Percentiles rank a stretch among this genome's conserved stretches.
Evolutionary conservation across 768 basidiomycete species (phyloP).

Genomic region (Kwoniella dendrophila): DNA sequence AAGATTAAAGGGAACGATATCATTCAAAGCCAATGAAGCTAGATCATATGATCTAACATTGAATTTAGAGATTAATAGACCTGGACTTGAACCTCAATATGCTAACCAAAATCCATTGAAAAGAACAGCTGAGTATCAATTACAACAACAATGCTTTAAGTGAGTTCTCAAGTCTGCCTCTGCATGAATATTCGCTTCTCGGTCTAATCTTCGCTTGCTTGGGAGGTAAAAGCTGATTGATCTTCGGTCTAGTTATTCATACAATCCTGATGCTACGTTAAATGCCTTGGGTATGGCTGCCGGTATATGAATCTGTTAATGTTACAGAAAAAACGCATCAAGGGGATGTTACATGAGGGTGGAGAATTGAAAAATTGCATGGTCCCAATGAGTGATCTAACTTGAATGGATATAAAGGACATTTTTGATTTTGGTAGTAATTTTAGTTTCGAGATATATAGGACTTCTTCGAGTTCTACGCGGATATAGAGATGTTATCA

Average conservation of each 20-base stretch:
- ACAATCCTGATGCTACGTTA: slow-evolving; percentile 41
- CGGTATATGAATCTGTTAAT: slow-evolving; percentile 6
- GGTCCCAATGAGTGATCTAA: too few relatives aligned
- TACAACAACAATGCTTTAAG: slow-evolving; percentile 54
- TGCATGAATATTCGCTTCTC: neutral
- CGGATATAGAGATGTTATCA: too few relatives aligned
- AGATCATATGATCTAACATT: slow-evolving; percentile 53
- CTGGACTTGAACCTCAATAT: slow-evolving; percentile 34
- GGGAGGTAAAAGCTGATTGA: neutral
- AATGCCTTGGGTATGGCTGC: slow-evolving; percentile 6
- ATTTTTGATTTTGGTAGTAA: too few relatives aligned
- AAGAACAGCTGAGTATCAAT: slow-evolving; percentile 42
- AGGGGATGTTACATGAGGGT: too few relatives aligned
- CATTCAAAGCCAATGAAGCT: slow-evolving; percentile 49
- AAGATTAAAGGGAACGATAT: slow-evolving; percentile 42
- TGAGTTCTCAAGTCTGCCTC: slow-evolving; percentile 26
- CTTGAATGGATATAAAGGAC: too few relatives aligned
- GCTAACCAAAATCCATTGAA: slow-evolving; percentile 38
- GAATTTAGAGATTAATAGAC: slow-evolving; percentile 46
- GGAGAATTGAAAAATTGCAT: neutral
- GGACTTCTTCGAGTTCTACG: too few relatives aligned
- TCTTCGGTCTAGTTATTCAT: slow-evolving; percentile 27
- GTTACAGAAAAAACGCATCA: too few relatives aligned
- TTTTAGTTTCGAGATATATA: too few relatives aligned
- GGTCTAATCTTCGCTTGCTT: neutral